These are phyloP conservation scores for Pelagomonas calceolata DNA, from an alignment of 108 stramenopile species.

Conservation along the genomic window DNA sequence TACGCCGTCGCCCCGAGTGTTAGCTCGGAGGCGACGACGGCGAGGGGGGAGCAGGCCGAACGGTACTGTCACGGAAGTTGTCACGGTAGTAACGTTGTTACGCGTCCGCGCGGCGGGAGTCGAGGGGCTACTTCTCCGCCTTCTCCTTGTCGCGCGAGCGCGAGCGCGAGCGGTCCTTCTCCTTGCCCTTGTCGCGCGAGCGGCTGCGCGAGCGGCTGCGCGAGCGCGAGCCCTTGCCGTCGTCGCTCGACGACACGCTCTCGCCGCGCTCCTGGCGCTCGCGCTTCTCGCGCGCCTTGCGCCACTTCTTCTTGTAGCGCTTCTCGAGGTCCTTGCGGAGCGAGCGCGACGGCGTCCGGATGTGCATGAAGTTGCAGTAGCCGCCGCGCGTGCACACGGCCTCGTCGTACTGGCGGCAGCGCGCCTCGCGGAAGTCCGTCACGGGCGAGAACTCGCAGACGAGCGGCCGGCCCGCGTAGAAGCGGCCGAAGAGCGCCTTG, in stretches of 20 bases:
- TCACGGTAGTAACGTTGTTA: too few species aligned
- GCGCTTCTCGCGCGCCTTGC: neutral
- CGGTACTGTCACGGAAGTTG: too few species aligned
- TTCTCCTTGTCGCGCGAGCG: too few species aligned
- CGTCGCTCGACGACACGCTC: neutral
- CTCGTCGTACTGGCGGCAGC: conserved; percentile 85
- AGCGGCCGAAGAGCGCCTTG: conserved; percentile 74
- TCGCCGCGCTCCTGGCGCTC: neutral
- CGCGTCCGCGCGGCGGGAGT: too few species aligned
- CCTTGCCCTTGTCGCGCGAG: neutral
- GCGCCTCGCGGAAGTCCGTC: conserved; percentile 85
- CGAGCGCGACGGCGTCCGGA: conserved; percentile 6
- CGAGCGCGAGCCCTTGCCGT: neutral
- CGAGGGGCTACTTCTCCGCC: too few species aligned
- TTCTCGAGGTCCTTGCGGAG: neutral
- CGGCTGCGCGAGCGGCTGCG: neutral
- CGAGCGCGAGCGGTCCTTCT: too few species aligned
- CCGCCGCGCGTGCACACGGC: conserved; percentile 65
- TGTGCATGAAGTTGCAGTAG: conserved; percentile 97
- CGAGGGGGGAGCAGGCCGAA: too few species aligned
- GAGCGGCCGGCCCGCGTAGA: conserved; percentile 76
- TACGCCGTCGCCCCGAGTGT: too few species aligned
- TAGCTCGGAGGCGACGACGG: too few species aligned
- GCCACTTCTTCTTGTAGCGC: neutral
- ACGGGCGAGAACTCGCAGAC: conserved; percentile 87